phyloP scores from a whole-genome alignment of 2,329 filamentous ascomycete genomes.

The Epichloe baconii region DNA sequence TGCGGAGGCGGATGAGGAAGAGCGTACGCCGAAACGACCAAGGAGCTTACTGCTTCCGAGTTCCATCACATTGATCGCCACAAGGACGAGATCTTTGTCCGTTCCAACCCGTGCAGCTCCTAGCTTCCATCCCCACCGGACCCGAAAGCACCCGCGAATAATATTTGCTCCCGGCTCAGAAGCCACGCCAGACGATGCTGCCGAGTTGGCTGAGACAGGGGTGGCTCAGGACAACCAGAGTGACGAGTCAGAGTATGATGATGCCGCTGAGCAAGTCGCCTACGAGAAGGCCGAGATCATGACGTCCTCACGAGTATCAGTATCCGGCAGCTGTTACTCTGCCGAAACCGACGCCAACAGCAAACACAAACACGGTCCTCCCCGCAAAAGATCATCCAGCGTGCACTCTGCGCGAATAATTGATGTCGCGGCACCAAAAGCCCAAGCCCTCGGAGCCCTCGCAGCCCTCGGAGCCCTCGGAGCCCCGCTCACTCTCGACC shows the following conservation, averaged over 20 bases:
- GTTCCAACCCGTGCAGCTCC: slow-evolving; percentile 27
- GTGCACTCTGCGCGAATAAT: slow-evolving; percentile 45
- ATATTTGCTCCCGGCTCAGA: not conserved
- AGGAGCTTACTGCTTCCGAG: slow-evolving; percentile 27
- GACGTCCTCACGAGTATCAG: slow-evolving; percentile 42
- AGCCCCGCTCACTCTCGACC: slow-evolving; percentile 37
- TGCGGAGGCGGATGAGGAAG: slow-evolving; percentile 25
- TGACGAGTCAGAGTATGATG: slow-evolving; percentile 16
- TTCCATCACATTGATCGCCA: slow-evolving; percentile 15
- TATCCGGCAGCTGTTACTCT: slow-evolving; percentile 37
- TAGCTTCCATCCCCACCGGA: slow-evolving; percentile 2
- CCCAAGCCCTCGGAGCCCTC: slow-evolving; percentile 37
- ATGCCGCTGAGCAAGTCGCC: slow-evolving; percentile 31
- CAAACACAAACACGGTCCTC: slow-evolving; percentile 16
- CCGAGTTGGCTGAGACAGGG: not conserved
- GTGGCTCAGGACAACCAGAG: not conserved
- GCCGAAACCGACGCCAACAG: slow-evolving; percentile 34
- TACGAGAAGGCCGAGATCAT: slow-evolving; percentile 47
- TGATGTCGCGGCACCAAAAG: slow-evolving; percentile 40
- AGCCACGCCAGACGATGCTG: not conserved
- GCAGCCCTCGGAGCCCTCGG: slow-evolving; percentile 22
- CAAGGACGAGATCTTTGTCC: slow-evolving; percentile 35
- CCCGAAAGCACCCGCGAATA: not conserved
- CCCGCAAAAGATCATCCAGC: slow-evolving; percentile 29
- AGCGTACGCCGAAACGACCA: slow-evolving; percentile 25